phyloP scores from a whole-genome alignment of 495 filamentous ascomycete species.

The Trichoderma gamsii region DNA sequence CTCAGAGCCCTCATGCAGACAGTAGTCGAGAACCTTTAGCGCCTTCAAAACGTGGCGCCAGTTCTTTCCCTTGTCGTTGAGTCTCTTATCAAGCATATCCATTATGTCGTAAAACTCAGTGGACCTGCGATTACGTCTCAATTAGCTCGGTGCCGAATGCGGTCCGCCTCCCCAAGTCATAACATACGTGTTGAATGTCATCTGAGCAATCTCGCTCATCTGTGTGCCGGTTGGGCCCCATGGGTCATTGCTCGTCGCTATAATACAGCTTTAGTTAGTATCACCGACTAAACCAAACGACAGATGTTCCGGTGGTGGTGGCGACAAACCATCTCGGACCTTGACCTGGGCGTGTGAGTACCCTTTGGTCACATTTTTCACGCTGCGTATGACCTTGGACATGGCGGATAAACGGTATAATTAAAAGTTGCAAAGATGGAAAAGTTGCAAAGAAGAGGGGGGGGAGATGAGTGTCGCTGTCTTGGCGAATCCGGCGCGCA shows the following conservation, averaged over 20 bases:
- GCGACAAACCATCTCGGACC: slow-evolving; percentile 89
- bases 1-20: slow-evolving; percentile 94
- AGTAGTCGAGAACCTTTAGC: slow-evolving; percentile 96
- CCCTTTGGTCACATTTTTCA: slow-evolving; percentile 99
- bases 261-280: slow-evolving; percentile 12
- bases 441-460: background rate
- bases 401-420: slow-evolving; percentile 42
- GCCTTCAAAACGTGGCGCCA: slow-evolving; percentile 99
- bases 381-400: slow-evolving; percentile 96
- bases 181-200: slow-evolving; percentile 92
- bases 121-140: slow-evolving; percentile 47
- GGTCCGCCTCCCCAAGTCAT: slow-evolving; percentile 3
- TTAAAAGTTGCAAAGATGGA: background rate
- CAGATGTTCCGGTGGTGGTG: slow-evolving; percentile 22
- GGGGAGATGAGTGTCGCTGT: background rate
- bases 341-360: slow-evolving; percentile 97
- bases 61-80: slow-evolving; percentile 99
- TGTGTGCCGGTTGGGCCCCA: slow-evolving; percentile 98
- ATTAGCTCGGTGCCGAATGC: background rate
- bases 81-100: slow-evolving; percentile 98
- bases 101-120: slow-evolving; percentile 99
- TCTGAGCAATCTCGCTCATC: slow-evolving; percentile 96
- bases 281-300: background rate
- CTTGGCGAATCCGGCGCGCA: background rate
- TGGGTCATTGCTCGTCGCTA: slow-evolving; percentile 97